Evolutionary conservation across 1,284 basidiomycete species (phyloP).

Genomic region (Agroathelia rolfsii): DNA sequence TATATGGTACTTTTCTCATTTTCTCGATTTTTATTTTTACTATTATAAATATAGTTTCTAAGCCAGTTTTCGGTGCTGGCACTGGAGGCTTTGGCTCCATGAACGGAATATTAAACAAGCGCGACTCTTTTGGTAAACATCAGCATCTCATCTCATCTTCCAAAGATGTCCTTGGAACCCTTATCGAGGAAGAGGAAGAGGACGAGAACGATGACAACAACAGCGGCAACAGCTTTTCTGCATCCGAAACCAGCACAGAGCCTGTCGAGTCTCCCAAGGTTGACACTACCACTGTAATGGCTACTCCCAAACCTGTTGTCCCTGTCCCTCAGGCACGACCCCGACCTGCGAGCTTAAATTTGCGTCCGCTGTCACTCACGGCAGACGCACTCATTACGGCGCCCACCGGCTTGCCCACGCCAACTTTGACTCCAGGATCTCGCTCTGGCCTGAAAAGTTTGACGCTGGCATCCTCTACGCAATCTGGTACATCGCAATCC

Average conservation of each 20-base stretch:
- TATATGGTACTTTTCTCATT: slow-evolving; percentile 1
- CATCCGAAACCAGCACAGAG: slow-evolving; percentile 9
- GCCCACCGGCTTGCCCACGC: slow-evolving; percentile 40
- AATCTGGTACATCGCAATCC: slow-evolving; percentile 17
- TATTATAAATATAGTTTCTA: slow-evolving; percentile 25
- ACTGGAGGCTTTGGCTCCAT: slow-evolving; percentile 30
- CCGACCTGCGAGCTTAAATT: slow-evolving; percentile 53
- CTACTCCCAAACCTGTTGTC: slow-evolving; percentile 6
- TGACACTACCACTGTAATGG: too few species aligned
- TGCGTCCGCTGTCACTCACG: slow-evolving; percentile 63
- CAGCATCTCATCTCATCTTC: slow-evolving; percentile 46
- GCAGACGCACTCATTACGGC: slow-evolving; percentile 31
- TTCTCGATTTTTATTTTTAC: slow-evolving; percentile 3
- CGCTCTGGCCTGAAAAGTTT: slow-evolving; percentile 38
- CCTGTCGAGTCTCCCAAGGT: slow-evolving; percentile 8
- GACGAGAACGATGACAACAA: slow-evolving; percentile 42
- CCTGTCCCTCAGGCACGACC: slow-evolving; percentile 28
- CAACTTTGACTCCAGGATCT: slow-evolving; percentile 37
- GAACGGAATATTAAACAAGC: slow-evolving; percentile 42
- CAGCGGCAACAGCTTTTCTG: slow-evolving; percentile 12
- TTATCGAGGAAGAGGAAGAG: slow-evolving; percentile 75
- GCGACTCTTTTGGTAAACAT: slow-evolving; percentile 68
- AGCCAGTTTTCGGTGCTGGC: slow-evolving; percentile 44
- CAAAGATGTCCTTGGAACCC: slow-evolving; percentile 66
- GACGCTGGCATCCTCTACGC: slow-evolving; percentile 32